Evolutionary conservation across 106 monocot genomes (phyloP), one percentile per base, ranked within the genome.

Genomic region (Triglochin maritima): DNA sequence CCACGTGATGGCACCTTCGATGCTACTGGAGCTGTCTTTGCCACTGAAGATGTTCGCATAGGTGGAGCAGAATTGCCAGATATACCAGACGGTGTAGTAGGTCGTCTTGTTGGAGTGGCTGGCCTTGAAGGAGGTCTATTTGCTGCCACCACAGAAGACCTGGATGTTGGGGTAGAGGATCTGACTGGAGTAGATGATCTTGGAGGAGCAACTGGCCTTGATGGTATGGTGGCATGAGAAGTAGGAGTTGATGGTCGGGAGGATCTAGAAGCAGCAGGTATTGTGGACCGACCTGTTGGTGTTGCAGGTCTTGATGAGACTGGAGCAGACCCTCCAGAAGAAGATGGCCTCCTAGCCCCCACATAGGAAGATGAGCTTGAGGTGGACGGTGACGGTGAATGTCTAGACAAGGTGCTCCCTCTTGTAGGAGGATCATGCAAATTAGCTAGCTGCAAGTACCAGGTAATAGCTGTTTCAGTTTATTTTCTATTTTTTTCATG

Each of bases 221-320:
- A 69, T 49, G 86, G 79, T 10, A 84, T 46, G 29, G 79, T 70
- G 57, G 86, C 52, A 42, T 86, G 76, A 44, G 86, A 72, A 44
- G 90, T 86, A 7, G 90, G 86, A 52, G 83, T 86, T 55, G 82
- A 87, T 60, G 84, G 47, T 64, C 86, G 72, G 44, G 76, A 75
- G 67, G 76, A 60, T 72, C 71, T 81, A 64, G 86, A 75, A 63
- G 64, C 29, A 42, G 74, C 47, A 52, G 75, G 55, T 48, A 77
- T 41, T 42, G 75, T 65, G 42, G 81, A 65, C 8, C 74, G 86
- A 9, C 84, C 74, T 55, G 72, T 84, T 42, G 84, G 90, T 7
- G 83, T 86, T 57, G 77, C 60, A 17, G 79, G 81, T 75, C 83
- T 78, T 50, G 86, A 76, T 47, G 81, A 29, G 61, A 63, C 71